phyloP scores from a whole-genome alignment of 2,329 filamentous ascomycete genomes.

The Colletotrichum gigasporum region DNA sequence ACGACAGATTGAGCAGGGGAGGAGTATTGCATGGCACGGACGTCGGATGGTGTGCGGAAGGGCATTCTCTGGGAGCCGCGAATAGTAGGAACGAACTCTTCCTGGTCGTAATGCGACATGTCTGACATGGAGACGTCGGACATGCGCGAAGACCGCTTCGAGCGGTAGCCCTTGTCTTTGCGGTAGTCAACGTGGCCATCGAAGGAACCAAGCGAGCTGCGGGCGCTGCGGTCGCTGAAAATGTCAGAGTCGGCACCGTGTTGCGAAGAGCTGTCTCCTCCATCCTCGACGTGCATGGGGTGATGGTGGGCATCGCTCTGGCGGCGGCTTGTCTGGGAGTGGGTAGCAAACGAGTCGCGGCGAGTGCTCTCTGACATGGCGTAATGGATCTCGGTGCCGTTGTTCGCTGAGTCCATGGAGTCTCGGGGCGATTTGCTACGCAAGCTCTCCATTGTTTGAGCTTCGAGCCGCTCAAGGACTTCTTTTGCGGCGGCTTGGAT shows the following conservation, averaged over 20 bases:
- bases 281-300: slow-evolving; percentile 35
- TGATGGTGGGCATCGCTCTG: slow-evolving; percentile 1
- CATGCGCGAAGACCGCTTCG: slow-evolving; percentile 52
- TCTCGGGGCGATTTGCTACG: slow-evolving; percentile 34
- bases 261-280: slow-evolving; percentile 58
- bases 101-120: slow-evolving; percentile 42
- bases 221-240: slow-evolving; percentile 66
- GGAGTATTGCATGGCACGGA: slow-evolving; percentile 77
- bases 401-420: slow-evolving; percentile 36
- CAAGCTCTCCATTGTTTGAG: slow-evolving; percentile 38
- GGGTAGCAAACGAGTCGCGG: slow-evolving; percentile 13
- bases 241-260: slow-evolving; percentile 65
- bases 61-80: slow-evolving; percentile 69
- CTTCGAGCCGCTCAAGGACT: slow-evolving; percentile 58
- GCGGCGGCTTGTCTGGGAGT: slow-evolving; percentile 13
- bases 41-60: slow-evolving; percentile 75
- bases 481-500: slow-evolving; percentile 63
- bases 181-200: slow-evolving; percentile 37
- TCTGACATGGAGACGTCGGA: slow-evolving; percentile 63
- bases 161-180: slow-evolving; percentile 43
- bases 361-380: slow-evolving; percentile 35
- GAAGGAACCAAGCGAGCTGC: slow-evolving; percentile 65
- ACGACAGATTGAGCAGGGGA: slow-evolving; percentile 69
- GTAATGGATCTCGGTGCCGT: slow-evolving; percentile 40
- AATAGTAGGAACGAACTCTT: slow-evolving; percentile 62